Base-by-base conservation (phyloP, 2,329 filamentous ascomycete genomes). In the Epicoccum sorghinum region DNA sequence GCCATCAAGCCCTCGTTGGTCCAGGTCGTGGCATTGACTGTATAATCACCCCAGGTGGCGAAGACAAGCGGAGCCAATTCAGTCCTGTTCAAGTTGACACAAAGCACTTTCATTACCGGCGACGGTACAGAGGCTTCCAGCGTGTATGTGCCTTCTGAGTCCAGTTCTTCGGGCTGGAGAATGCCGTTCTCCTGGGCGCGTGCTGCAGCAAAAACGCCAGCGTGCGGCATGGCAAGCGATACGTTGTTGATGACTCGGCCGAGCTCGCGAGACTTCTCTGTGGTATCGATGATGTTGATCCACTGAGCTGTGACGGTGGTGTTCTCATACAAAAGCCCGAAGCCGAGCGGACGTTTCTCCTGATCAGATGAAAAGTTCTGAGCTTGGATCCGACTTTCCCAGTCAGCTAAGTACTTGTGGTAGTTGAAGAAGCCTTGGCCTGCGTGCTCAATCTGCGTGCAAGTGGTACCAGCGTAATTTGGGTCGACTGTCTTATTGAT, bases 191-290 rank as follows among this genome's bases (percentile, higher is more conserved):
- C 69, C 0, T 79, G 73, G 60, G 88, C 79, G 7, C 78, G 82
- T 0, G 88, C 86, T 0, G 90, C 89, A 9, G 78, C 73, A 27
- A 89, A 85, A 0, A 95, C 80, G 0, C 87, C 85, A 0, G 86
- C 79, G 63, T 95, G 90, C 0, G 90, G 90, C 82, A 93, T 87
- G 0, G 89, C 89, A 60, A 92, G 79, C 0, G 88, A 89, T 24
- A 91, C 84, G 59, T 93, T 92, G 69, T 92, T 90, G 63, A 93
- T 77, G 33, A 89, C 79, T 22, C 89, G 80, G 0, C 77, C 74
- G 48, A 83, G 71, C 9, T 78, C 68, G 4, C 78, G 68, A 4
- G 81, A 87, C 0, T 79, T 75, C 3, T 75, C 70, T 0, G 79
- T 78, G n/a, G 86, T 81, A 51, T 90, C 78, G 33, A 80, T 74